phyloP scores from a whole-genome alignment of 345 rosid genomes.

The Gossypium mustelinum region DNA sequence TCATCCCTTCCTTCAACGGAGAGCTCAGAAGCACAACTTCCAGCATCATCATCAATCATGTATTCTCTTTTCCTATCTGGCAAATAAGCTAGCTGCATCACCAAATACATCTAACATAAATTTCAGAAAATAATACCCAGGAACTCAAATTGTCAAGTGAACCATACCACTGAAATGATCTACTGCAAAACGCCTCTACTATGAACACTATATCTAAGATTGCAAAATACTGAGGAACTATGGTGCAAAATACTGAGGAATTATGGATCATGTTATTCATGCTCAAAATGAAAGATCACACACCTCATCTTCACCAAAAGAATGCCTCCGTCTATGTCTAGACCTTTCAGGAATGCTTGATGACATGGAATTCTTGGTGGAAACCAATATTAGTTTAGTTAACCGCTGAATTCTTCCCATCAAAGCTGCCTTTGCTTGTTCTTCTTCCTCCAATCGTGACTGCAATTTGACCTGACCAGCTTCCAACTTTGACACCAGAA shows the following conservation, averaged over 20 bases:
- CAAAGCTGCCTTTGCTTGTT: constrained; percentile 65
- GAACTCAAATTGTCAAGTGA: constrained; percentile 13
- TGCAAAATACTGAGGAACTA: constrained; percentile 5
- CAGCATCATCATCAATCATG: constrained; percentile 53
- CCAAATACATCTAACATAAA: constrained; percentile 18
- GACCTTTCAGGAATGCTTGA: constrained; percentile 47
- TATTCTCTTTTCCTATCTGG: constrained; percentile 76
- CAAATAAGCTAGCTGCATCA: constrained; percentile 61
- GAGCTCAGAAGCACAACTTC: constrained; percentile 55
- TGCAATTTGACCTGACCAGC: constrained; percentile 70
- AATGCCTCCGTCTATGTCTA: constrained; percentile 58
- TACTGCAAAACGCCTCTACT: not conserved
- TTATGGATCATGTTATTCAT: not conserved
- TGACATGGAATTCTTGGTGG: constrained; percentile 59
- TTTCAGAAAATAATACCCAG: constrained; percentile 9
- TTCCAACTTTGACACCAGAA: constrained; percentile 49
- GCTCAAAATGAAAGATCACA: constrained; percentile 4
- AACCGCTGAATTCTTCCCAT: constrained; percentile 72
- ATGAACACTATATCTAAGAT: constrained; percentile 2
- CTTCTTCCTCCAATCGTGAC: constrained; percentile 71
- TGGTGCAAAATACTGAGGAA: constrained; percentile 7
- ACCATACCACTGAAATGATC: constrained; percentile 5
- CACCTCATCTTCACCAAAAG: constrained; percentile 82
- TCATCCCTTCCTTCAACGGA: constrained; percentile 55
- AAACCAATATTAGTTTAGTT: constrained; percentile 65